Evolutionary conservation across 257 asterid genomes (phyloP).

Genomic region (Petrea volubilis): DNA sequence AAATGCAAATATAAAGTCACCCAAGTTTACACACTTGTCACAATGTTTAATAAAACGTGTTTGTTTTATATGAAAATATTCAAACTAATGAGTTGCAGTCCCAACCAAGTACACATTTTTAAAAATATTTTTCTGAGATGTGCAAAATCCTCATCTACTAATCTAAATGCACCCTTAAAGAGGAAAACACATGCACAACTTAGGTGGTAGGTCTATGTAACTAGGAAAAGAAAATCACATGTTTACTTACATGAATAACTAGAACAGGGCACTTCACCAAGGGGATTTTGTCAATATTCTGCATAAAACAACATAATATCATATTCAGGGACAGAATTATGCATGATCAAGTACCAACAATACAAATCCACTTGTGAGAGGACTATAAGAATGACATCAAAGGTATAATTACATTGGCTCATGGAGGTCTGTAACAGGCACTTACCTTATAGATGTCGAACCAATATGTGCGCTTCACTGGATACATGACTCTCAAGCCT

Average conservation of each 20-base stretch:
- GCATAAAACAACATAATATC: slow-evolving; percentile 37
- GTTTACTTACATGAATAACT: slow-evolving; percentile 79
- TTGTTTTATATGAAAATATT: background rate
- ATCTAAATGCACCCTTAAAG: background rate
- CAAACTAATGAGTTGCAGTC: background rate
- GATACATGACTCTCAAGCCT: slow-evolving; percentile 92
- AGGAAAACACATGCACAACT: slow-evolving; percentile 5
- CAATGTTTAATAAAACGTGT: background rate
- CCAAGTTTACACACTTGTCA: background rate
- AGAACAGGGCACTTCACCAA: slow-evolving; percentile 88
- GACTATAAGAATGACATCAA: slow-evolving; percentile 4
- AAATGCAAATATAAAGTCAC: background rate
- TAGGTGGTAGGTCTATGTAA: slow-evolving; percentile 7
- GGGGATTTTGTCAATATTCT: slow-evolving; percentile 89
- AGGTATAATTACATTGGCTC: background rate
- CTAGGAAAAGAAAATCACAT: background rate
- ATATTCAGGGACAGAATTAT: slow-evolving; percentile 11
- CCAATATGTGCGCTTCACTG: slow-evolving; percentile 94
- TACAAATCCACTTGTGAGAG: background rate
- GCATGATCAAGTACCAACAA: background rate
- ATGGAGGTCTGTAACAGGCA: background rate
- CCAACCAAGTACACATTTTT: background rate
- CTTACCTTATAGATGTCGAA: slow-evolving; percentile 90
- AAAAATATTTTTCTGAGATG: background rate
- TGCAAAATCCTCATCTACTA: background rate